Base-by-base conservation (phyloP, 78 protist species). In the Dictyostelium intermedium region DNA sequence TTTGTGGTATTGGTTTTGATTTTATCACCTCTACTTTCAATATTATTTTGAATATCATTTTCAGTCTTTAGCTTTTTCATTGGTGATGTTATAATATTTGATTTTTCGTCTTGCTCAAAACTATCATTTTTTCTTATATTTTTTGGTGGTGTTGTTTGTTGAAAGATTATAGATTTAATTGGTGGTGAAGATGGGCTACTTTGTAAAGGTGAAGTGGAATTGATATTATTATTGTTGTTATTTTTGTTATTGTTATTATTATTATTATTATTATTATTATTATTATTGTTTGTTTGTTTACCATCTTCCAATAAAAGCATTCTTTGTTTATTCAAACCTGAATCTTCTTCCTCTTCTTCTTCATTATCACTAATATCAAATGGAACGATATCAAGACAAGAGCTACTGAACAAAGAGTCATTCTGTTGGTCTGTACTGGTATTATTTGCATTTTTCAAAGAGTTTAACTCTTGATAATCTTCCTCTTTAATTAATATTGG, bases 401-500 rank as follows among this genome's bases (percentile, higher is more conserved):
- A 70, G 30, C 32, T 25, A 4, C n/a, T 3, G 32, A 70, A 70
- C 14, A 70, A 70, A 14, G 77, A 70, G 14, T 70, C 77, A 39
- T 37, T 41, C 9, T 4, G 14, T 76, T 76, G 43, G 1, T 39
- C 23, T 0, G 7, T 32, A 2, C 13, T 70, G 1, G 16, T 76
- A n/a, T 30, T 39, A 27, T 27, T 50, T 8, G 27, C 16, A 34
- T 56, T 81, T 23, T 56, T 23, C 32, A 63, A 63, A 25, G 73
- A 25, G 9, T 14, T 13, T 34, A 41, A 14, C 8, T 20, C 45
- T 53, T 34, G 6, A 14, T 81, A 81, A 81, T 81, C 85, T 20
- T 81, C 85, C 23, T 81, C 61, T 81, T 81, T 81, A 56, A 81
- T 81, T 56, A 81, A n/a, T 30, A 81, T 56, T 47, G 60, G 69